These are phyloP conservation scores for Clohesyomyces aquaticus DNA, from an alignment of 495 filamentous ascomycete species.

Conservation along the genomic window DNA sequence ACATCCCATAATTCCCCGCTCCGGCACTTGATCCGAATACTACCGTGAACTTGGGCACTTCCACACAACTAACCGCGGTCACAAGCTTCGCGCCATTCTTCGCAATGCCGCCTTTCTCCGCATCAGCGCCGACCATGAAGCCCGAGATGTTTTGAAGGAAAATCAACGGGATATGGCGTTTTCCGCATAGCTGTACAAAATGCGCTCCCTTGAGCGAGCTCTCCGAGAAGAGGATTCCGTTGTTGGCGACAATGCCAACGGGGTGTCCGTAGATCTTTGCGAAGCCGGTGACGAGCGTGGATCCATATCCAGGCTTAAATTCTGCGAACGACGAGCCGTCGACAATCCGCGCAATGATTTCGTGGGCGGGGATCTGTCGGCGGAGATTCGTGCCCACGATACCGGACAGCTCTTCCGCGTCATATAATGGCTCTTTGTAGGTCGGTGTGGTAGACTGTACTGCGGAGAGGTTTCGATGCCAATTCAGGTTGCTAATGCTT, in stretches of 20 bases:
- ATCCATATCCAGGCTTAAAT: conserved; percentile 92
- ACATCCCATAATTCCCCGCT: conserved; percentile 82
- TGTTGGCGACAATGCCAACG: conserved; percentile 94
- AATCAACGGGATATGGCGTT: conserved; percentile 84
- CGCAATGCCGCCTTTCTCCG: conserved; percentile 91
- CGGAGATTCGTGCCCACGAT: conserved; percentile 89
- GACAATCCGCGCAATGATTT: conserved; percentile 92
- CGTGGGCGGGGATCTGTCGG: conserved; percentile 79
- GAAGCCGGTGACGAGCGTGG: conserved; percentile 91
- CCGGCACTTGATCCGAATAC: conserved; percentile 83
- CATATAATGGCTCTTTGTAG: conserved; percentile 76
- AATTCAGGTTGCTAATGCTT: conserved; percentile 86
- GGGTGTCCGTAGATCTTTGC: conserved; percentile 86
- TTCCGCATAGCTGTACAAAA: conserved; percentile 95
- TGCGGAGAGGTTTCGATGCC: conserved; percentile 54
- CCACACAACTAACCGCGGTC: conserved; percentile 90
- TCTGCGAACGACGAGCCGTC: conserved; percentile 89
- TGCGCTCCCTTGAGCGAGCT: conserved; percentile 92
- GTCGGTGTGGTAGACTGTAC: conserved; percentile 2
- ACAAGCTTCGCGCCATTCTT: conserved; percentile 98
- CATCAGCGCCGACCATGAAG: conserved; percentile 96
- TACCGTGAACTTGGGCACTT: conserved; percentile 96
- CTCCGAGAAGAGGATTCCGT: conserved; percentile 94
- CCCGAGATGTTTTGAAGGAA: conserved; percentile 97
- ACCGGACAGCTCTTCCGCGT: conserved; percentile 78